phyloP scores from a whole-genome alignment of 192 early-diverging fungal genomes.

The Umbelopsis vinacea region DNA sequence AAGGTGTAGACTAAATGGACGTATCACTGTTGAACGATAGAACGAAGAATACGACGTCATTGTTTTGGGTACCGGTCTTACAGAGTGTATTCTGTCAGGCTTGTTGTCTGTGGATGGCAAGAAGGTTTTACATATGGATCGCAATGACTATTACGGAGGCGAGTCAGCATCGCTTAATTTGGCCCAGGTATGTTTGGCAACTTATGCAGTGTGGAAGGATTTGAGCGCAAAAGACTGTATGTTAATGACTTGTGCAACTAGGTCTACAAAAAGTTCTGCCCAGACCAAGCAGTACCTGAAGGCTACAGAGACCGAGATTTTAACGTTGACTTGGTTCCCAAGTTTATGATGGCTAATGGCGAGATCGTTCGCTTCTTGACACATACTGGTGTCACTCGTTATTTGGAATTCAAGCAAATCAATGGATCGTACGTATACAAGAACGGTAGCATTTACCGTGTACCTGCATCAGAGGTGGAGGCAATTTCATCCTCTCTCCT shows the following conservation, averaged over 20 bases:
- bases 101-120: constrained; percentile 88
- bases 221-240: neutral
- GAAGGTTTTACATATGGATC: constrained; percentile 90
- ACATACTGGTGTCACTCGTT: constrained; percentile 97
- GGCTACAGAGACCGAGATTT: constrained; percentile 81
- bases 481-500: constrained; percentile 84
- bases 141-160: constrained; percentile 98
- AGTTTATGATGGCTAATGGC: constrained; percentile 99
- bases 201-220: neutral
- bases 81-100: constrained; percentile 88
- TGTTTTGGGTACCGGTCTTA: constrained; percentile 87
- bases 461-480: constrained; percentile 89
- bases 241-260: constrained; percentile 26
- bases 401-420: constrained; percentile 97
- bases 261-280: constrained; percentile 77
- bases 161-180: constrained; percentile 95
- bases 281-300: constrained; percentile 50
- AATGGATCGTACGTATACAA: constrained; percentile 94
- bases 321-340: constrained; percentile 98
- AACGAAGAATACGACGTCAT: constrained; percentile 90
- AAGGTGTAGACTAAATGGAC: neutral
- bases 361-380: constrained; percentile 96
- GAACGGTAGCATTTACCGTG: constrained; percentile 90
- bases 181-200: constrained; percentile 73
- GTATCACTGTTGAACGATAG: constrained; percentile 41